Base-by-base conservation (phyloP, 2,329 filamentous ascomycete genomes). In the Penicillium sp. region DNA sequence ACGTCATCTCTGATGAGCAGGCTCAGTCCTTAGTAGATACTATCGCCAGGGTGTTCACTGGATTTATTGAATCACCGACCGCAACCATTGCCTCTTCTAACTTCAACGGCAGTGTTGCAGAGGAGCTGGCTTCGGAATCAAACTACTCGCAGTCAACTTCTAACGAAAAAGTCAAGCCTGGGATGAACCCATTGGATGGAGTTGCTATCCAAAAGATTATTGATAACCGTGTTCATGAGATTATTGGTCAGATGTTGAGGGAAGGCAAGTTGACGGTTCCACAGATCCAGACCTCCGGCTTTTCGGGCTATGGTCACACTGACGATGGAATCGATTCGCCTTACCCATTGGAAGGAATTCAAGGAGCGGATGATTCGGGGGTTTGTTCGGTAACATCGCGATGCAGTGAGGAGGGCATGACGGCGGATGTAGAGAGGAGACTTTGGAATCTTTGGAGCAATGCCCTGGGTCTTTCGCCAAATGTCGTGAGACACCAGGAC, bases 391-490 rank as follows among this genome's bases (percentile, higher is more conserved):
- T 60, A 14, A 64, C 64, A 6, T 70, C 70, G 29, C 69, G 59
- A 64, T 75, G 69, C 2, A 65, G 67, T 14, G 63, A 69, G 49
- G 63, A 66, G 7, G 65, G 63, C 27, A 54, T 62, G 25, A 61
- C 66, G 18, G 64, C 62, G 12, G 63, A 67, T 42, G 55, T 71
- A 46, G 72, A 75, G 51, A 66, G 65, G 31, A 73, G 68, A 37
- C 67, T 76, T 12, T 68, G 73, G 65, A 63, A 57, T n/a, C 65
- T 76, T 44, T 76, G 73, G 73, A 70, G 73, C 40, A 67, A 67
- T 40, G 70, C 72, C 26, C 59, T 76, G 42, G 70, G 69, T 22
- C 58, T 74, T 7, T 63, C 71, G 6, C 61, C 69, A 6, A 66
- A 71, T 22, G 62, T 60, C 15, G 68, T 76, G 29, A 67, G 68